A percentile compares a stretch with the other conserved stretches of the same genome.
Conservation (phyloP, 306 rosid species). For the Mimosa bimucronata region DNA sequence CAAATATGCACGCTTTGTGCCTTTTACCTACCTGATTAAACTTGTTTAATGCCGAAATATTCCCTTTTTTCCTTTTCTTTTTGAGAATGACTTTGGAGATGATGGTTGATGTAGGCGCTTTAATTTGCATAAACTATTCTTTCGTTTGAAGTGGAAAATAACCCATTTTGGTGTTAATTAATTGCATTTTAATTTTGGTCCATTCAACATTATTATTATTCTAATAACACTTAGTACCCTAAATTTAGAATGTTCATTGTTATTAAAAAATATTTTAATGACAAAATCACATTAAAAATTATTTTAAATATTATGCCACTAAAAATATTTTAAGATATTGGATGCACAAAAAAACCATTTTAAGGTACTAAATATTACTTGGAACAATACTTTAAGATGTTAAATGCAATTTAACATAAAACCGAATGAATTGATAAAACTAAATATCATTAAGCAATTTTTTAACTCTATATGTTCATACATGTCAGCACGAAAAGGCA, state of each 20-base stretch:
- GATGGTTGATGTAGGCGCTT: neutral
- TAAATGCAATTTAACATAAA: too few species aligned
- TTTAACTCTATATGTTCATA: neutral
- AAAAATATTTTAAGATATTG: too few species aligned
- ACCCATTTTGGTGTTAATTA: neutral
- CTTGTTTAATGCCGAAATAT: neutral
- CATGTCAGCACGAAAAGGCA: neutral
- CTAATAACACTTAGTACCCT: too few species aligned
- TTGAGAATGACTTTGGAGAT: neutral
- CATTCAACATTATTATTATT: too few species aligned
- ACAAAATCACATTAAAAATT: too few species aligned
- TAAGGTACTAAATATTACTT: too few species aligned
- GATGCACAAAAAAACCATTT: too few species aligned
- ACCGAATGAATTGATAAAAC: neutral
- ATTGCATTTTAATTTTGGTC: neutral
- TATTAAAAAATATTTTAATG: too few species aligned
- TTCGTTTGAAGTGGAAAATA: conserved; percentile 7
- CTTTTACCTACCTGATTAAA: neutral
- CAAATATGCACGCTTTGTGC: neutral
- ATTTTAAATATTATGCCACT: too few species aligned
- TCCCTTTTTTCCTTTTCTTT: too few species aligned
- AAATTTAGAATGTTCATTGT: too few species aligned
- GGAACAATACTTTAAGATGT: too few species aligned
- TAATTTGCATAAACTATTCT: neutral
- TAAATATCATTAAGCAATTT: neutral